These are phyloP conservation scores for Globisporangium paddicum DNA, from an alignment of 352 stramenopile genomes.

Conservation along the genomic window DNA sequence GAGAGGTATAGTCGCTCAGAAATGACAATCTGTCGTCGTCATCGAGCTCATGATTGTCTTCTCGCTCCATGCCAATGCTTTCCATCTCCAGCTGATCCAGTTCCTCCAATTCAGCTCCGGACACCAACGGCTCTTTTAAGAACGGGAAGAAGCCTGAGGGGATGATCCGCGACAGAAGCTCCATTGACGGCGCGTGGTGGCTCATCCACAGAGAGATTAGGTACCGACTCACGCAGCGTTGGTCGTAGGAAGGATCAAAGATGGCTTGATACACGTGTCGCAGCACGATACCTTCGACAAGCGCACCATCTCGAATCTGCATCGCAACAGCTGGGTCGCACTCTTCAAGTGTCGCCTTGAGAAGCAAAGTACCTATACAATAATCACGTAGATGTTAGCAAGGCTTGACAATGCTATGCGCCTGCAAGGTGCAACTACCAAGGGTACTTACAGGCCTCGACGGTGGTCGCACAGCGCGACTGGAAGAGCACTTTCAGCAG, in stretches of 20 bases:
- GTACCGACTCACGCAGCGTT: conserved; percentile 92
- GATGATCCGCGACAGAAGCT: conserved; percentile 88
- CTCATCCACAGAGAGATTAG: conserved; percentile 95
- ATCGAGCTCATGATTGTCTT: conserved; percentile 31
- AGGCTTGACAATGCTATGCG: background rate
- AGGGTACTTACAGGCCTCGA: conserved; percentile 65
- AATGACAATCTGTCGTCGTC: conserved; percentile 30
- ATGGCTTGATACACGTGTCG: conserved; percentile 92
- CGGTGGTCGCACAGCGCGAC: conserved; percentile 82
- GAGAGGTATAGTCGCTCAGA: conserved; percentile 25
- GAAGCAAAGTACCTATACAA: conserved; percentile 84
- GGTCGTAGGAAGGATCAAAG: conserved; percentile 91
- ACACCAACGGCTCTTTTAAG: conserved; percentile 83
- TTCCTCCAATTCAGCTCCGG: conserved; percentile 71
- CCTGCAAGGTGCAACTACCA: background rate
- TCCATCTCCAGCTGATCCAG: conserved; percentile 86
- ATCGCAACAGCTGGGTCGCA: conserved; percentile 73
- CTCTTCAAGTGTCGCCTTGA: conserved; percentile 90
- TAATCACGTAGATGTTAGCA: background rate
- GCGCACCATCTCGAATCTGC: conserved; percentile 87
- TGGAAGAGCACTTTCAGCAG: conserved; percentile 88
- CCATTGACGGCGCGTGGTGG: conserved; percentile 84
- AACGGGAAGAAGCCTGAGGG: conserved; percentile 86
- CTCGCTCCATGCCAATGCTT: conserved; percentile 30
- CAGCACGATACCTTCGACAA: conserved; percentile 92